Percentiles rank a stretch among this genome's conserved stretches.
Conservation (phyloP, 345 rosid genomes). For the Capsella bursapastoris region DNA sequence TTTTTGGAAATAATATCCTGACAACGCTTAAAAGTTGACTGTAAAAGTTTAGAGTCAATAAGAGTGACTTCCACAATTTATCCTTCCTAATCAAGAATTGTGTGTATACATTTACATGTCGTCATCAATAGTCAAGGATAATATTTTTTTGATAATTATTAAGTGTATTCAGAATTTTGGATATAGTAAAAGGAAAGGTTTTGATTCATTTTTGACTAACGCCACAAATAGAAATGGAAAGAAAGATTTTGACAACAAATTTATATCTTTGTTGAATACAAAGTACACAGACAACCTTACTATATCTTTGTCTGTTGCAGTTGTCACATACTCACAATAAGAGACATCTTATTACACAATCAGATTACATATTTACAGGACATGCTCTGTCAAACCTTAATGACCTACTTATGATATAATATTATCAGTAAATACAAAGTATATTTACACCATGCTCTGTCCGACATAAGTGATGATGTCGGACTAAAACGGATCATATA, state of each 20-base stretch:
- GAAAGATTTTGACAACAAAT: neutral
- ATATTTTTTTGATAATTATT: neutral
- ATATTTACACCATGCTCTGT: neutral
- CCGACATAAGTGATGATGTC: too few relatives aligned
- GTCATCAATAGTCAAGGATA: neutral
- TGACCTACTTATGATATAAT: neutral
- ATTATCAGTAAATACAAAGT: neutral
- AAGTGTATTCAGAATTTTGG: neutral
- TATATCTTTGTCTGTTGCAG: too few relatives aligned
- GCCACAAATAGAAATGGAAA: neutral
- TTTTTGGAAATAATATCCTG: conserved; percentile 7
- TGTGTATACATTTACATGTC: neutral
- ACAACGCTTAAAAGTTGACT: conserved; percentile 21
- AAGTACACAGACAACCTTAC: too few relatives aligned
- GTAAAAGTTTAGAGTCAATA: conserved; percentile 11
- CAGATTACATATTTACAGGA: neutral
- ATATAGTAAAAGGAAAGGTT: neutral
- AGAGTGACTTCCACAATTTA: neutral
- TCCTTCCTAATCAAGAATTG: neutral
- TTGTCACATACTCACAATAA: too few relatives aligned
- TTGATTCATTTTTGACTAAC: neutral
- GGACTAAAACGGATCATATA: too few relatives aligned
- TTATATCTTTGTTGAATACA: neutral
- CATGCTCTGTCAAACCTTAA: neutral
- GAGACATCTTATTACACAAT: neutral